Conservation (phyloP, 768 basidiomycete genomes). For the Pleurotus eryngii region DNA sequence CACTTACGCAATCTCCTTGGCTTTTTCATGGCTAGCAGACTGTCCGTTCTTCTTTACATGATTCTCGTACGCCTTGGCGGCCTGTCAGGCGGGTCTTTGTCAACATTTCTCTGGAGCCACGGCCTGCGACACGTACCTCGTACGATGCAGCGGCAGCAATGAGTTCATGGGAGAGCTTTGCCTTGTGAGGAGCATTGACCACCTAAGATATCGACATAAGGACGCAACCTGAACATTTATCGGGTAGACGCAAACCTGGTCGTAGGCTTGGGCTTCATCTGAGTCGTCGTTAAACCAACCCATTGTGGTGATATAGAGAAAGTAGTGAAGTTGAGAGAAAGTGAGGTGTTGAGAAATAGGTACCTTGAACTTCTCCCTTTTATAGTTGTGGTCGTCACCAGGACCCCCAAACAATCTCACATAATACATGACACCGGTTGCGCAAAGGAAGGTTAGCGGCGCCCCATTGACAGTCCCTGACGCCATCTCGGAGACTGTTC, state of each 20-base stretch:
- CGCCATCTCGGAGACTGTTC: no score
- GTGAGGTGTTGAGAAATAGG: not conserved
- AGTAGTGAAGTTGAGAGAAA: not conserved
- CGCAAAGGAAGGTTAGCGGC: no score
- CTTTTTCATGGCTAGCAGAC: constrained; percentile 42
- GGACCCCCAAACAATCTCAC: no score
- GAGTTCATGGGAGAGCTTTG: constrained; percentile 60
- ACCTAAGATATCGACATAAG: constrained; percentile 36
- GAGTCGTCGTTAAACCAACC: constrained; percentile 41
- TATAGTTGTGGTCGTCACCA: no score
- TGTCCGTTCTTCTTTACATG: constrained; percentile 50
- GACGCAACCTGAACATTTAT: not conserved
- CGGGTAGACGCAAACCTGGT: constrained; percentile 20
- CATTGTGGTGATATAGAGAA: constrained; percentile 24
- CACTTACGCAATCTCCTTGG: constrained; percentile 50
- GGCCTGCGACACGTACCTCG: constrained; percentile 37
- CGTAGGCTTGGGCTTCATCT: constrained; percentile 34
- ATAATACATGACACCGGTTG: no score
- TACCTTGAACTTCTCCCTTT: no score
- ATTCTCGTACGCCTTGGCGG: constrained; percentile 59
- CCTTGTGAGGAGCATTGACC: constrained; percentile 49
- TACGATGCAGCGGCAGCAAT: constrained; percentile 66
- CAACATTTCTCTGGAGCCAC: not conserved
- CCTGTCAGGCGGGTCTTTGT: constrained; percentile 32
- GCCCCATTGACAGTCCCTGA: no score